Conservation (phyloP, 2,329 filamentous ascomycete genomes). For the Fusarium sp. region DNA sequence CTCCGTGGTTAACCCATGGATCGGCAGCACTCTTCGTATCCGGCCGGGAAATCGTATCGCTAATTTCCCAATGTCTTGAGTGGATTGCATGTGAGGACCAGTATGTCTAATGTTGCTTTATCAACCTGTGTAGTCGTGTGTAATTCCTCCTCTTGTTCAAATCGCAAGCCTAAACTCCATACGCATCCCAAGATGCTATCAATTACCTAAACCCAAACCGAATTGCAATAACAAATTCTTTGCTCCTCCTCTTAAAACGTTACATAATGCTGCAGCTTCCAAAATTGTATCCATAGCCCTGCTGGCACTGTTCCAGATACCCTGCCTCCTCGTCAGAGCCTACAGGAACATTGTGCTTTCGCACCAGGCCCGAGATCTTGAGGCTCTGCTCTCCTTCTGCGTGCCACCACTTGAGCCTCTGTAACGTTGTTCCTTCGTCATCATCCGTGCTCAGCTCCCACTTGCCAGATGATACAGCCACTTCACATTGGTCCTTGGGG, state of each 20-base stretch:
- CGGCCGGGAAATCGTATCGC: background rate
- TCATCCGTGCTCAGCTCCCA: conserved; percentile 87
- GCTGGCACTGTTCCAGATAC: conserved; percentile 78
- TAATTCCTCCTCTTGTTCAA: conserved; percentile 6
- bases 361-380: conserved; percentile 78
- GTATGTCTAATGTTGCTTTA: background rate
- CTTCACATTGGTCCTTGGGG: conserved; percentile 76
- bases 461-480: conserved; percentile 86
- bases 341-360: conserved; percentile 68
- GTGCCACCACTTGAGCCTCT: conserved; percentile 94
- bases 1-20: background rate
- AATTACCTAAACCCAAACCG: conserved; percentile 3
- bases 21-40: conserved; percentile 20
- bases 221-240: background rate
- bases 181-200: conserved; percentile 1
- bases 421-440: conserved; percentile 75
- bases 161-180: conserved; percentile 18
- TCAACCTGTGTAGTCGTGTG: conserved; percentile 1
- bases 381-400: conserved; percentile 85
- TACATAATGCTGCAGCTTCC: conserved; percentile 67
- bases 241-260: conserved; percentile 17
- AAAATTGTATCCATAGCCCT: conserved; percentile 59
- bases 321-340: conserved; percentile 78
- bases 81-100: background rate
- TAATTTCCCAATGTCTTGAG: conserved; percentile 13